Evolutionary conservation across 148 eudicot genomes (phyloP).

Genomic region (Fagopyrum homotropicum): DNA sequence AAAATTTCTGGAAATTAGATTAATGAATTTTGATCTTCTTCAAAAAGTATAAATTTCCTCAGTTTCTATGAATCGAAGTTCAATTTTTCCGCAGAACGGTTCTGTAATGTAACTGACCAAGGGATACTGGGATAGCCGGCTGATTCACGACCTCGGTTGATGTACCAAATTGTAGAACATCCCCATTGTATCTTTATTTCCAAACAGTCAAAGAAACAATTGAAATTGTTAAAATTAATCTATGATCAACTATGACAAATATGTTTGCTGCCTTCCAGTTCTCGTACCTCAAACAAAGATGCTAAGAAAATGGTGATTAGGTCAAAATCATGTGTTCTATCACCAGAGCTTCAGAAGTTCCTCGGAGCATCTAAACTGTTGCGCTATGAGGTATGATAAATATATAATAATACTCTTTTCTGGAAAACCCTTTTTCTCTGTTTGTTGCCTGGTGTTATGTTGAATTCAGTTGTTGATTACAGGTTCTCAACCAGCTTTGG

Average conservation of each 20-base stretch:
- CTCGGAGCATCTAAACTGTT: constrained; percentile 60
- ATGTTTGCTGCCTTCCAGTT: constrained; percentile 25
- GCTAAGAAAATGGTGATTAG: constrained; percentile 55
- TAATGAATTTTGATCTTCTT: background rate
- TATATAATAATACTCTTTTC: background rate
- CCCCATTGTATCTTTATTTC: background rate
- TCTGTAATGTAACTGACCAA: background rate
- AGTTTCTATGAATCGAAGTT: background rate
- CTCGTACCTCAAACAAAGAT: constrained; percentile 33
- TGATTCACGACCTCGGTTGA: background rate
- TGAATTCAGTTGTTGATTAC: background rate
- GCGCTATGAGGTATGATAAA: constrained; percentile 47
- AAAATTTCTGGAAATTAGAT: background rate
- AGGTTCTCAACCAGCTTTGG: constrained; percentile 78
- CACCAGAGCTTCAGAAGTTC: constrained; percentile 73
- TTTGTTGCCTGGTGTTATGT: background rate
- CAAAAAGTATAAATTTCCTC: background rate
- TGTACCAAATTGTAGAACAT: background rate
- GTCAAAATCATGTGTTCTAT: constrained; percentile 60
- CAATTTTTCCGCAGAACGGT: background rate
- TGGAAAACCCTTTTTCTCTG: background rate
- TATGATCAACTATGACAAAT: background rate
- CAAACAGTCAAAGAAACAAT: background rate
- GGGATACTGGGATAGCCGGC: background rate
- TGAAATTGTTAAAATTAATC: background rate